Evolutionary conservation across 2,329 filamentous ascomycete species (phyloP).

Genomic region (Xylariaceae sp.): DNA sequence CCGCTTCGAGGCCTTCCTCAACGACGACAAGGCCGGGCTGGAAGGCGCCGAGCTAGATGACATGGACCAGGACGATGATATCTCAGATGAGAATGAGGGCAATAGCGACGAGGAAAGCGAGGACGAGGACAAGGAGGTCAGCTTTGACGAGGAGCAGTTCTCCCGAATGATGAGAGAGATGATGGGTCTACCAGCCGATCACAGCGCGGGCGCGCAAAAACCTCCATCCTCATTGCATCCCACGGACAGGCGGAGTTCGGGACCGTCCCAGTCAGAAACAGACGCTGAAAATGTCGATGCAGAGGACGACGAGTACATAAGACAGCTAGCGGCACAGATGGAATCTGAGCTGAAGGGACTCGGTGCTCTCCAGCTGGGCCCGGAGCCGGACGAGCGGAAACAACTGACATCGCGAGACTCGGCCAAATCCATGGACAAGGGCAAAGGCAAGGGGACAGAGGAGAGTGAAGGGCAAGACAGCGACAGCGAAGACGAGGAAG

Average conservation of each 20-base stretch:
- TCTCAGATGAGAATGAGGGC: conserved; percentile 41
- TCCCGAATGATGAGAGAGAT: conserved; percentile 84
- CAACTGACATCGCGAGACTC: conserved; percentile 22
- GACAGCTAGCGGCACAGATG: conserved; percentile 59
- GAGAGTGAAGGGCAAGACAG: conserved; percentile 29
- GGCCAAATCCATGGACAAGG: conserved; percentile 8
- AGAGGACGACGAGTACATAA: conserved; percentile 55
- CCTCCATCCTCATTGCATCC: too few relatives aligned
- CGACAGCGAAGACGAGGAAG: conserved; percentile 47
- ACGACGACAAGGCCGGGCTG: conserved; percentile 72
- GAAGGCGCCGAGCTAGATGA: conserved; percentile 70
- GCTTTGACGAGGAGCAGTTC: conserved; percentile 81
- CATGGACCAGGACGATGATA: conserved; percentile 59
- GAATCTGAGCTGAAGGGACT: conserved; percentile 64
- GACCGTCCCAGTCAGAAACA: neutral
- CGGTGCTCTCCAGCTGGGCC: conserved; percentile 54
- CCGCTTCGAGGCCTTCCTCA: conserved; percentile 85
- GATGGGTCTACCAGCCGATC: conserved; percentile 57
- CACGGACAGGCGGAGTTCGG: too few relatives aligned
- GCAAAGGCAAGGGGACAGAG: conserved; percentile 9
- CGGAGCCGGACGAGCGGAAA: conserved; percentile 24
- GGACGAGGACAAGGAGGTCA: conserved; percentile 66
- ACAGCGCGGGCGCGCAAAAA: conserved; percentile 5
- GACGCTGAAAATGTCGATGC: conserved; percentile 27
- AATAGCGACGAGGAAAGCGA: conserved; percentile 51